Percentiles rank a stretch among this genome's conserved stretches.
These are phyloP conservation scores for Tillandsia leiboldiana DNA, from an alignment of 176 grass and related monocot species.

Conservation along the genomic window DNA sequence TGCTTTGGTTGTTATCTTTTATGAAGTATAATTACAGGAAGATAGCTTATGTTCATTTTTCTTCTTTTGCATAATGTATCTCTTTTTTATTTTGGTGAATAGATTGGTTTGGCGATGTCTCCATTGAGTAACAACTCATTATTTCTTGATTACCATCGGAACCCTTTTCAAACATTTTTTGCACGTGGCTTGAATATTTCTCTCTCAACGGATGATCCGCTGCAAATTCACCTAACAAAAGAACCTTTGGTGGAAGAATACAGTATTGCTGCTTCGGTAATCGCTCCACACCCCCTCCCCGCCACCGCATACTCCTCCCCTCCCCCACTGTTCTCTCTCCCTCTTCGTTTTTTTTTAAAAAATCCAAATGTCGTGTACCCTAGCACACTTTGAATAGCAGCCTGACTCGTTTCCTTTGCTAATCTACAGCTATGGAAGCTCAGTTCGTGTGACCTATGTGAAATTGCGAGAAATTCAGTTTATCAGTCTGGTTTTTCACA, in stretches of 20 bases:
- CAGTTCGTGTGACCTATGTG: constrained; percentile 80
- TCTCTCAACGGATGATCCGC: constrained; percentile 82
- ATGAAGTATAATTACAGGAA: background rate
- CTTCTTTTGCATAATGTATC: background rate
- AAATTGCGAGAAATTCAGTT: constrained; percentile 91
- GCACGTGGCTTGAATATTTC: constrained; percentile 83
- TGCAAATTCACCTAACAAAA: constrained; percentile 97
- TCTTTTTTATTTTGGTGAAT: constrained; percentile 18
- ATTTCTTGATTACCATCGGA: constrained; percentile 91
- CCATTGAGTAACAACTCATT: constrained; percentile 91
- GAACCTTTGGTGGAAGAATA: constrained; percentile 99
- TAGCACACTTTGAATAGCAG: background rate
- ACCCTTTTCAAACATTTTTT: constrained; percentile 84
- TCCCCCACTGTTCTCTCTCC: no score
- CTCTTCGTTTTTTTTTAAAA: background rate
- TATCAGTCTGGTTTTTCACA: constrained; percentile 89
- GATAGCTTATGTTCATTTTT: background rate
- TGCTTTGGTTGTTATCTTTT: background rate
- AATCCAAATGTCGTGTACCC: background rate
- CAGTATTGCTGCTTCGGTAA: constrained; percentile 87
- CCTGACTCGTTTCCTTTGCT: constrained; percentile 13
- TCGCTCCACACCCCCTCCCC: background rate
- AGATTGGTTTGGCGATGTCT: constrained; percentile 99
- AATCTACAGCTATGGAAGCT: constrained; percentile 80
- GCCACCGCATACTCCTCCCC: background rate